phyloP scores from a whole-genome alignment of 2,329 filamentous ascomycete species.

The Pseudocercospora fuligena region DNA sequence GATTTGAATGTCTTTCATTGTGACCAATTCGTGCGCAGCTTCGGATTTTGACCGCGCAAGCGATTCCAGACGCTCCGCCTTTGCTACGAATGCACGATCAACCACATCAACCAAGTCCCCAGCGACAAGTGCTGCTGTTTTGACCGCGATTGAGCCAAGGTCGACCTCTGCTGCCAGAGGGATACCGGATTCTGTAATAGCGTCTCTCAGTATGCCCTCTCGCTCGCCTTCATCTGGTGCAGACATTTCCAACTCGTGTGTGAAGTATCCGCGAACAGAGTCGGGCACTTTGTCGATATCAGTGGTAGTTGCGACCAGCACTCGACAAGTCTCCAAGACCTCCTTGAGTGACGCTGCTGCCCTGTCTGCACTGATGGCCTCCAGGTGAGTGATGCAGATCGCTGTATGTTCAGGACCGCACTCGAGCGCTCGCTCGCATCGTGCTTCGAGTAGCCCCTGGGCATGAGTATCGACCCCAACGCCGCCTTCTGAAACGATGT shows the following conservation, averaged over 20 bases:
- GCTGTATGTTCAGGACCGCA: slow-evolving; percentile 85
- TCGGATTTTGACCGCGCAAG: slow-evolving; percentile 61
- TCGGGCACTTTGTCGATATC: slow-evolving; percentile 95
- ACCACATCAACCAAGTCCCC: slow-evolving; percentile 92
- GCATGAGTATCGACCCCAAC: slow-evolving; percentile 92
- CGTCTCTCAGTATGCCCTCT: slow-evolving; percentile 81
- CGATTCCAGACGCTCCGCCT: slow-evolving; percentile 73
- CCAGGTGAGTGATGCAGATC: slow-evolving; percentile 85
- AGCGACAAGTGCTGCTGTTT: slow-evolving; percentile 93
- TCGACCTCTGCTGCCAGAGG: slow-evolving; percentile 84
- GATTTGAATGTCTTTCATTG: slow-evolving; percentile 81
- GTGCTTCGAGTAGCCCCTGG: slow-evolving; percentile 83
- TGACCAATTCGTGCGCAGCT: slow-evolving; percentile 44
- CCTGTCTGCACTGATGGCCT: slow-evolving; percentile 86
- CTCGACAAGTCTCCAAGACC: slow-evolving; percentile 76
- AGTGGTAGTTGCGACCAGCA: slow-evolving; percentile 91
- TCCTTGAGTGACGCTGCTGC: slow-evolving; percentile 86
- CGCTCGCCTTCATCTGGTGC: slow-evolving; percentile 92
- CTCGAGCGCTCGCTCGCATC: slow-evolving; percentile 84
- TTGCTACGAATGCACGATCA: slow-evolving; percentile 81
- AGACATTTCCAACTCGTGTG: slow-evolving; percentile 90
- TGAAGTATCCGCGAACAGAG: slow-evolving; percentile 86
- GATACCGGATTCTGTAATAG: slow-evolving; percentile 76
- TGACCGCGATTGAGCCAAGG: slow-evolving; percentile 81
- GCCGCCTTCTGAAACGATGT: slow-evolving; percentile 89